Base-by-base conservation (phyloP, 2,329 filamentous ascomycete species). In the Ophiostoma himal-ulmi region DNA sequence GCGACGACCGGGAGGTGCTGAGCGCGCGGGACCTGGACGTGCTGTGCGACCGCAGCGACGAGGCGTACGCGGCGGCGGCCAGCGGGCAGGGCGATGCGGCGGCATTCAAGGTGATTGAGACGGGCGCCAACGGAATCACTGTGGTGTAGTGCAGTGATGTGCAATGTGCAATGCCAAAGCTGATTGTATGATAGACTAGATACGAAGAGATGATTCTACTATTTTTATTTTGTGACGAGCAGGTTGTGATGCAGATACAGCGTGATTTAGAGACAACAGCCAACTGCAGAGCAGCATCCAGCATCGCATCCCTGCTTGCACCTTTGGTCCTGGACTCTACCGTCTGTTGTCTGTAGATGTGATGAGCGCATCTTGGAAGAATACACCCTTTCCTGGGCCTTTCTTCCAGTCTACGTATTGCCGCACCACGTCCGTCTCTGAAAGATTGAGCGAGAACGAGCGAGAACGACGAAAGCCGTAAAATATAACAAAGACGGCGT, bases 31-130 rank as follows among this genome's bases (percentile, higher is more conserved):
- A 98, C 76, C 76, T 99, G 36, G 85, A 89, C 2, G 88, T 92
- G 2, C 78, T 99, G 69, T 91, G 92, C 64, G 94, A 98, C 79
- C 83, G 93, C 67, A 87, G 83, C 70, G 86, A 89, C 52, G 83
- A 82, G 41, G 88, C 88, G 0, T 90, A 89, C 73, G 86, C 86
- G 54, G 84, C 87, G 70, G 94, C 94, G 1, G 93, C 94, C 71
- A 90, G 88, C 76, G 94, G 94, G 0, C 79, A 92, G 67, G 92
- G 93, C 75, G 85, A 89, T 75, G 88, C 89, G 1, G 89, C 86
- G 68, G 85, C 82, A 0, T 96, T 93, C 77, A 87, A 87, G 77
- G 89, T 93, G 68, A 91, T 97, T 14, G 93, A 94, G 79, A 96
- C 92, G n/a, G 84, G 82, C 1, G 80, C 82, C 0, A 81, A 86